Conservation (phyloP, 2,329 filamentous ascomycete species). For the Cladosporium sp. region DNA sequence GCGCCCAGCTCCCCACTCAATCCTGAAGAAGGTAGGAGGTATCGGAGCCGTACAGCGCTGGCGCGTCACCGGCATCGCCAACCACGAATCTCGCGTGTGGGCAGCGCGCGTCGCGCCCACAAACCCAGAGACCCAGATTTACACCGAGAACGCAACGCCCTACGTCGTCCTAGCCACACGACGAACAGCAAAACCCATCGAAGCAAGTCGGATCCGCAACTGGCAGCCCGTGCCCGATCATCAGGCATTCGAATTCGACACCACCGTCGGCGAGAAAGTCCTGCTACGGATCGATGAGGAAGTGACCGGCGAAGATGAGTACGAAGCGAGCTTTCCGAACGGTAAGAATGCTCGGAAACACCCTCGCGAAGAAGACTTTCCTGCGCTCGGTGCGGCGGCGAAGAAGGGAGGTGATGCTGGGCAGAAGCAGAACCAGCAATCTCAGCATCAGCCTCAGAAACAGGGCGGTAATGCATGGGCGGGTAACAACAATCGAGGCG, state of each 20-base stretch:
- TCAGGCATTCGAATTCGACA: conserved; percentile 73
- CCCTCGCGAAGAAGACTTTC: conserved; percentile 52
- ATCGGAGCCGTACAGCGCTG: conserved; percentile 79
- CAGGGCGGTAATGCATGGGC: conserved; percentile 35
- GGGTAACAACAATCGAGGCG: conserved; percentile 46
- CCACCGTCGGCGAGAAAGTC: conserved; percentile 80
- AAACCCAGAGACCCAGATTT: conserved; percentile 60
- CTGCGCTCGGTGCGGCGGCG: conserved; percentile 28
- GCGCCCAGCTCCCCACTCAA: conserved; percentile 64
- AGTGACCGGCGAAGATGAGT: conserved; percentile 57
- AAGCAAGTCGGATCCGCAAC: conserved; percentile 74
- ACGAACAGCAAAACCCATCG: conserved; percentile 69
- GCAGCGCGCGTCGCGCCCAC: conserved; percentile 75
- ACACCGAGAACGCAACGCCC: conserved; percentile 75
- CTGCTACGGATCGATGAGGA: conserved; percentile 77
- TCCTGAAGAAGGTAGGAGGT: conserved; percentile 81
- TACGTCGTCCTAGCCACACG: conserved; percentile 79
- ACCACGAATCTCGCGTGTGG: conserved; percentile 79
- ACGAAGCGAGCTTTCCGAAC: conserved; percentile 40
- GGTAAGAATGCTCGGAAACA: conserved; percentile 57
- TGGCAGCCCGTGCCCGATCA: conserved; percentile 75
- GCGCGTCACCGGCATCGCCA: conserved; percentile 73
- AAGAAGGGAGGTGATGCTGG: conserved; percentile 25
- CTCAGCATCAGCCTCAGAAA: neutral
- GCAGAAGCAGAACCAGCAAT: conserved; percentile 32